Conservation (phyloP, 2,329 filamentous ascomycete species). For the Fusarium tjaetaba region DNA sequence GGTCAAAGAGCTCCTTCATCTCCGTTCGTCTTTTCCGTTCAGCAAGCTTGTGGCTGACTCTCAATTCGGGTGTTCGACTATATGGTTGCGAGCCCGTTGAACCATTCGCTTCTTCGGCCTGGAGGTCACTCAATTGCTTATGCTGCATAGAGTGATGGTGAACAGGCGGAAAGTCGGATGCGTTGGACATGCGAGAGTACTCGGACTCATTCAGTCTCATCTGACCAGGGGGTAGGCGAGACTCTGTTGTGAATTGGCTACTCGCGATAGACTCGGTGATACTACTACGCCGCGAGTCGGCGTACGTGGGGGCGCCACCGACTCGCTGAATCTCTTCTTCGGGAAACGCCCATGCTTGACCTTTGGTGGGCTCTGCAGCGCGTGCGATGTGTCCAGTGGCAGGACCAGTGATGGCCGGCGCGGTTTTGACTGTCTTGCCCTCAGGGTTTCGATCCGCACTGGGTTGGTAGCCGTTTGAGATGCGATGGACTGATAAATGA, state of each 20-base stretch:
- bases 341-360: conserved; percentile 85
- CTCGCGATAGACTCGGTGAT: conserved; percentile 81
- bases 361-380: conserved; percentile 82
- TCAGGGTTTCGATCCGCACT: conserved; percentile 68
- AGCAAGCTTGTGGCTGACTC: conserved; percentile 85
- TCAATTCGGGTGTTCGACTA: conserved; percentile 82
- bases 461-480: conserved; percentile 73
- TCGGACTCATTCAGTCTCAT: conserved; percentile 74
- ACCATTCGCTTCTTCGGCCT: conserved; percentile 64
- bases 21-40: conserved; percentile 85
- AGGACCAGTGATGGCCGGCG: conserved; percentile 79
- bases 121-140: conserved; percentile 73
- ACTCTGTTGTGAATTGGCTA: conserved; percentile 81
- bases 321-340: conserved; percentile 72
- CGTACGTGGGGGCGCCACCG: conserved; percentile 58
- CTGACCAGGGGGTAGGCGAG: conserved; percentile 76
- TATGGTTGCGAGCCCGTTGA: conserved; percentile 75
- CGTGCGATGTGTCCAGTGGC: conserved; percentile 72
- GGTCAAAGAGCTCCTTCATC: conserved; percentile 89
- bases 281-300: conserved; percentile 78
- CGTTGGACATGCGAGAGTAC: conserved; percentile 60
- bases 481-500: conserved; percentile 64
- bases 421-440: conserved; percentile 68
- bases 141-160: conserved; percentile 84
- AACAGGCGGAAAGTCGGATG: conserved; percentile 66